These are phyloP conservation scores for Alisma plantagoaquatica DNA, from an alignment of 106 monocot species.

Conservation along the genomic window DNA sequence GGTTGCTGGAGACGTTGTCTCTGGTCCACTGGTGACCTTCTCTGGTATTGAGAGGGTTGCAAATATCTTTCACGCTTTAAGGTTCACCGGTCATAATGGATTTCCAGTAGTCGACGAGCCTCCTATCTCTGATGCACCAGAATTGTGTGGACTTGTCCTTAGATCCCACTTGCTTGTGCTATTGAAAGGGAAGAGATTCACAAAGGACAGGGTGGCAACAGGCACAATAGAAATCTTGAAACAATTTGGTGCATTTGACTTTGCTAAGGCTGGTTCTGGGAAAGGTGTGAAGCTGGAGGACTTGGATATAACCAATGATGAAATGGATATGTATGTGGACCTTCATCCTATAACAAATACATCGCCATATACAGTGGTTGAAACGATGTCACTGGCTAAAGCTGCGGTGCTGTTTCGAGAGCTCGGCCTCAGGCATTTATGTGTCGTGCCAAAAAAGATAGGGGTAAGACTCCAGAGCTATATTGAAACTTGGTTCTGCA, in stretches of 20 bases:
- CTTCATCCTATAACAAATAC: conserved; percentile 51
- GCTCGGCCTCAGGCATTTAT: conserved; percentile 51
- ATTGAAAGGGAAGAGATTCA: conserved; percentile 36
- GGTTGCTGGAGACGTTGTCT: conserved; percentile 43
- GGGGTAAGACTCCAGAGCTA: conserved; percentile 26
- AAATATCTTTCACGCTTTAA: conserved; percentile 17
- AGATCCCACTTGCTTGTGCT: conserved; percentile 49
- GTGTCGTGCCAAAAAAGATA: conserved; percentile 51
- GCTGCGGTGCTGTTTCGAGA: conserved; percentile 45
- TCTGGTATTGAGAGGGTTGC: conserved; percentile 35
- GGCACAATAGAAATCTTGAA: conserved; percentile 9
- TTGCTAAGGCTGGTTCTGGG: conserved; percentile 54
- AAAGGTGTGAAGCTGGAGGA: conserved; percentile 43
- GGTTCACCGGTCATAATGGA: conserved; percentile 37
- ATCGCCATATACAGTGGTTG: conserved; percentile 53
- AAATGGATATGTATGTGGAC: conserved; percentile 65
- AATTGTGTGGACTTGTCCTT: conserved; percentile 51
- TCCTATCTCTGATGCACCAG: conserved; percentile 21
- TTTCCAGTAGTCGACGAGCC: conserved; percentile 50
- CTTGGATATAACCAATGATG: conserved; percentile 32
- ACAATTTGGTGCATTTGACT: conserved; percentile 36
- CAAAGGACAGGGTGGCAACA: conserved; percentile 21
- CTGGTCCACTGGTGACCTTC: conserved; percentile 35
- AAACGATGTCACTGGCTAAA: conserved; percentile 64
- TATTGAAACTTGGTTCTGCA: background rate